Conservation (phyloP, 129 eudicot genomes). For the Lactuca saligna region DNA sequence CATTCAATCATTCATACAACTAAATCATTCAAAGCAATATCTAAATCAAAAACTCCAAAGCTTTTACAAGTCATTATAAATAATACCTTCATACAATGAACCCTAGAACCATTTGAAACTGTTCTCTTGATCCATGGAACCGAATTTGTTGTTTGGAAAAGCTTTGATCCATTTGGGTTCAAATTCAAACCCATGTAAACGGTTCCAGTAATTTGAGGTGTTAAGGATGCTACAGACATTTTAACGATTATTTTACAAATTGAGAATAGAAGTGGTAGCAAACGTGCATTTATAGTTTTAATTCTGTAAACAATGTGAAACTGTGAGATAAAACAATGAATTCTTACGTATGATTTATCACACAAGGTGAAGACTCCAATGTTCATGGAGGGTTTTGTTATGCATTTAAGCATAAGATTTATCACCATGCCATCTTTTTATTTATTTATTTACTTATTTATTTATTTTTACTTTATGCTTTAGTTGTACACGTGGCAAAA, state of each 20-base stretch:
- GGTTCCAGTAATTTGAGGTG: constrained; percentile 38
- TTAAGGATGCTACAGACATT: constrained; percentile 46
- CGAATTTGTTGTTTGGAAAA: constrained; percentile 34
- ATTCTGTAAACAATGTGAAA: neutral
- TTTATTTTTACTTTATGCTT: constrained; percentile 17
- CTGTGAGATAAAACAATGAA: constrained; percentile 33
- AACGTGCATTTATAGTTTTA: constrained; percentile 6
- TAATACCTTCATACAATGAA: constrained; percentile 57
- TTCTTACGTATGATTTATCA: constrained; percentile 27
- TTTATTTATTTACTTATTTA: neutral
- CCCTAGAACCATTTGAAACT: constrained; percentile 54
- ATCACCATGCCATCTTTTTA: constrained; percentile 21
- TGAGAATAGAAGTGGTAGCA: constrained; percentile 14
- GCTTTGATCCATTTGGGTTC: constrained; percentile 32
- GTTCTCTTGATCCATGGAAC: constrained; percentile 48
- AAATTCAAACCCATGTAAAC: constrained; percentile 30
- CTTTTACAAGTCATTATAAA: neutral
- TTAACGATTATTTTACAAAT: neutral
- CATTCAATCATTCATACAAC: neutral
- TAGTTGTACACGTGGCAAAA: constrained; percentile 25
- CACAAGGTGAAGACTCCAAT: constrained; percentile 31
- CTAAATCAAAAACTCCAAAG: constrained; percentile 12
- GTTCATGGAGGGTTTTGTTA: constrained; percentile 37
- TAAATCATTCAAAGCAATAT: constrained; percentile 2
- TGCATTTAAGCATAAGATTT: constrained; percentile 39